Percentiles rank a stretch among this genome's conserved stretches.
phyloP scores from a whole-genome alignment of 345 rosid species.

The rapeseed (Brassica napus) region Da-Ae NC_063450.1:52013501-52014000 shows the following conservation, averaged over 20 bases:
- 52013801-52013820: not conserved
- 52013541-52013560: conserved; percentile 62
- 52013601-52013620: conserved; percentile 44
- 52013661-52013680: not conserved
- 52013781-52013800: conserved; percentile 45
- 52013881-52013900: conserved; percentile 21
- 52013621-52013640: conserved; percentile 46
- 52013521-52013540: conserved; percentile 69
- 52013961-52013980: conserved; percentile 58
- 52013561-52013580: conserved; percentile 55
- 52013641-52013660: conserved; percentile 46
- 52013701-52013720: not conserved
- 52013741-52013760: conserved; percentile 50
- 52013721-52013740: conserved; percentile 36
- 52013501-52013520: conserved; percentile 56
- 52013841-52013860: conserved; percentile 59
- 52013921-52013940: not conserved
- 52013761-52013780: conserved; percentile 58
- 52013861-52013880: conserved; percentile 31
- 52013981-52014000: conserved; percentile 54
- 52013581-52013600: conserved; percentile 49
- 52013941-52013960: not conserved
- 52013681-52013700: not conserved
- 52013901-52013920: not conserved
- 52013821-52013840: conserved; percentile 45